Conservation (phyloP, 2,329 filamentous ascomycete species). For the Aspergillus hortae region DNA sequence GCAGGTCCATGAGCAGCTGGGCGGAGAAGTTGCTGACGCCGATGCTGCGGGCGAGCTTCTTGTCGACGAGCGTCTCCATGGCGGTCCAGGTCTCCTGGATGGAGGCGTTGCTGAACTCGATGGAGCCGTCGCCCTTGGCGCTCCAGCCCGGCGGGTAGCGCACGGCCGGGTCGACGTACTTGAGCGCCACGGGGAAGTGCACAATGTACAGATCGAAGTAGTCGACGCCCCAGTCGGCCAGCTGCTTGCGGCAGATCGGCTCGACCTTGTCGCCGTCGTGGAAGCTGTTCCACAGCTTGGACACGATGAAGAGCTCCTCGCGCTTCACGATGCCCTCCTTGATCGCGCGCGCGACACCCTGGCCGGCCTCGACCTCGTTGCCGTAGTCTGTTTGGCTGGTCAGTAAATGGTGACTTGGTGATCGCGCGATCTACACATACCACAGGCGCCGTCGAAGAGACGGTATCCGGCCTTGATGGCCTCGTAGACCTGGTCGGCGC, state of each 20-base stretch:
- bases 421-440: slow-evolving; percentile 29
- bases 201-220: slow-evolving; percentile 90
- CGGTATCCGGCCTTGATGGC: slow-evolving; percentile 60
- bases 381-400: slow-evolving; percentile 62
- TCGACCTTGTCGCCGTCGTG: slow-evolving; percentile 75
- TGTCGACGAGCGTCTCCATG: slow-evolving; percentile 70
- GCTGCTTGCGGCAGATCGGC: slow-evolving; percentile 71
- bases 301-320: slow-evolving; percentile 85
- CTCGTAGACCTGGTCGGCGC: slow-evolving; percentile 75
- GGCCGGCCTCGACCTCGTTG: slow-evolving; percentile 73
- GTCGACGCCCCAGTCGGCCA: slow-evolving; percentile 77
- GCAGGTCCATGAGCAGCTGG: slow-evolving; percentile 71
- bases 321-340: slow-evolving; percentile 77
- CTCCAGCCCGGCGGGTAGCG: slow-evolving; percentile 79
- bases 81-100: slow-evolving; percentile 80
- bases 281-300: slow-evolving; percentile 92
- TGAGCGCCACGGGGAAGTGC: slow-evolving; percentile 83
- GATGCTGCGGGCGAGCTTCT: slow-evolving; percentile 67
- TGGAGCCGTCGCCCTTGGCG: slow-evolving; percentile 56
- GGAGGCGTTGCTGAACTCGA: slow-evolving; percentile 63
- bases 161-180: slow-evolving; percentile 75
- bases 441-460: slow-evolving; percentile 59
- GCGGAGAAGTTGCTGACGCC: slow-evolving; percentile 82
- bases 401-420: not conserved
- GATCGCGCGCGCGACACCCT: slow-evolving; percentile 75